Base-by-base conservation (phyloP, 176 grass and related monocot species). In the Puccinellia tenuiflora region DNA sequence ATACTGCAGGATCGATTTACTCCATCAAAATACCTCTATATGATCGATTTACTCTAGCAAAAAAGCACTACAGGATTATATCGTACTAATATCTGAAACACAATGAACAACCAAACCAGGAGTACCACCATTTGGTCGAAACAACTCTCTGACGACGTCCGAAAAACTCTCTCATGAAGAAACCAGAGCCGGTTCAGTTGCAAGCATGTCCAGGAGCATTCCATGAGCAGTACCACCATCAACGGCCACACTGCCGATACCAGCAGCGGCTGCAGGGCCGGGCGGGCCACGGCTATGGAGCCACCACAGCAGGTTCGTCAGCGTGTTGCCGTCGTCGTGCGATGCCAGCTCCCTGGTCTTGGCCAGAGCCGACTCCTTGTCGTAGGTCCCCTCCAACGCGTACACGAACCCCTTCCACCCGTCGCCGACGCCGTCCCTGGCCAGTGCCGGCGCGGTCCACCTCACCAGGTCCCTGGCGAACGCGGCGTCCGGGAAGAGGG, bases 381-480 rank as follows among this genome's bases (percentile, higher is more conserved):
- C 80, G 52, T 93, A 98, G n/a, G 92, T 18, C 48, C 91, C 92
- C 80, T 93, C 80, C 68, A 95, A 50, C 26, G 96, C 96, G 77
- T 95, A 95, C 25, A 95, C 89, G 79, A 98, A 98, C 9, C 96
- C 93, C 84, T 98, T 98, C 91, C 93, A 98, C 9, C 93, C 96
- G 70, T 98, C 92, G 0, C 81, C 93, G 2, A 95, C 93, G 6
- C 96, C 93, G 40, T 96, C 89, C 82, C 96, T 87, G 7, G 81
- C 45, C 68, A 96, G 33, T 4, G 96, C 85, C 8, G 91, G 91
- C 16, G 77, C 3, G 16, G 96, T 85, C 96, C 93, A 98, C 17
- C 73, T 46, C 68, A 98, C 96, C 55, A 98, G 84, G 35, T 93
- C 85, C 77, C 67, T 90, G 6, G 67, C 83, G 38, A 98, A 96